Base-by-base conservation (phyloP, 148 eudicot genomes). In the Rheum nobile region DNA sequence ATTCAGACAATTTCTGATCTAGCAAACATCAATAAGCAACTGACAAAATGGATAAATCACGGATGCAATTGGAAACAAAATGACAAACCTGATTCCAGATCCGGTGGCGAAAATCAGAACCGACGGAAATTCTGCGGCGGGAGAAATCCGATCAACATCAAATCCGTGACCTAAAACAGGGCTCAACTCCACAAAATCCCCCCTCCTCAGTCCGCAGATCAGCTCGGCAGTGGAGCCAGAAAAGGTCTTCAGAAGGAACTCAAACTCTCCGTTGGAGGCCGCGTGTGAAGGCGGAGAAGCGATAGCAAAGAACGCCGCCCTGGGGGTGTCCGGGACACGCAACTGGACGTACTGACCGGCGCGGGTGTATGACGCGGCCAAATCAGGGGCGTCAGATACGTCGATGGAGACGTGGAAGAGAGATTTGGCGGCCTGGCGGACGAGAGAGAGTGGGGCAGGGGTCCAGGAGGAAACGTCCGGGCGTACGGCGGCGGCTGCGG, bases 81-180 rank as follows among this genome's bases (percentile, higher is more conserved):
- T 61, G 35, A 24, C 57, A 9, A 26, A 94, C 98, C 98, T 94
- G 72, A 94, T 94, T 71, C 96, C 98, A 74, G 98, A 86, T 81
- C 97, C 98, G 4, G 98, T 91, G 22, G 98, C 98, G 43, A 94
- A 91, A 43, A 94, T 88, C 6, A 89, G 83, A 39, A 94, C 88
- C 35, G 88, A 84, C 4, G 77, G 80, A 57, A 73, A 87, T 26
- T 80, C 78, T 59, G 85, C 85, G 0, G 96, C 86, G 19, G 96
- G 91, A 52, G 87, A 81, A 63, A 94, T 84, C 78, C 29, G 81
- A 54, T 87, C 86, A 6, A 85, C 13, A 47, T 84, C 84, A 13
- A 91, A 94, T 3, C 98, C 98, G 13, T 75, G 81, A 21, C 98
- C 98, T 88, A 89, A 82, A 6, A 76, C 93, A 31, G 79, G 54